Conservation (phyloP, 768 basidiomycete genomes). For the Boletus subcaerulescens region DNA sequence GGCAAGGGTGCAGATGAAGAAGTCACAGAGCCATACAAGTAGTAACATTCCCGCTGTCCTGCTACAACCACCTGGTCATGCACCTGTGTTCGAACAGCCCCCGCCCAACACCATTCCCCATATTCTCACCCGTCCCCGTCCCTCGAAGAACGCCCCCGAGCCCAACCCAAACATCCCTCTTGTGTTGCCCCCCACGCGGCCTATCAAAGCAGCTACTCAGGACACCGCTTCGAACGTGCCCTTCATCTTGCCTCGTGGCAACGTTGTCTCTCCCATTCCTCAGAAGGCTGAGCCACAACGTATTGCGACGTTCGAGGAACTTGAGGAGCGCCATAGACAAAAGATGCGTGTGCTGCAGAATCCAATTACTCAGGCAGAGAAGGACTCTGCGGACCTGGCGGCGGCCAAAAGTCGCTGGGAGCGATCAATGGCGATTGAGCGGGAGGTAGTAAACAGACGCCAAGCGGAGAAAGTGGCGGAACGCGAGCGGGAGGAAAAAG, state of each 20-base stretch:
- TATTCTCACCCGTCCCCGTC: constrained; percentile 23
- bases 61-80: constrained; percentile 30
- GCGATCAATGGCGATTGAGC: constrained; percentile 67
- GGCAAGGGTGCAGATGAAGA: constrained; percentile 17
- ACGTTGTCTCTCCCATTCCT: constrained; percentile 40
- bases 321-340: constrained; percentile 81
- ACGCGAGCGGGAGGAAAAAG: constrained; percentile 48
- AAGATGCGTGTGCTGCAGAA: constrained; percentile 80
- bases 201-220: constrained; percentile 35
- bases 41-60: constrained; percentile 27
- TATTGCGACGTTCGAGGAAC: constrained; percentile 81
- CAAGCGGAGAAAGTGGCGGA: constrained; percentile 66
- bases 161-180: constrained; percentile 29
- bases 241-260: constrained; percentile 45
- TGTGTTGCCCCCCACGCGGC: constrained; percentile 29
- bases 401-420: constrained; percentile 86
- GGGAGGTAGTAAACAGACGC: constrained; percentile 65
- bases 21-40: constrained; percentile 15
- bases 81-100: constrained; percentile 26
- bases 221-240: constrained; percentile 37
- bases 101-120: constrained; percentile 16
- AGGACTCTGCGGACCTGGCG: constrained; percentile 70
- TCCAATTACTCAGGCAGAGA: constrained; percentile 78
- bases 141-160: constrained; percentile 17
- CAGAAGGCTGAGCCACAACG: constrained; percentile 50